phyloP scores from a whole-genome alignment of 371 early-diverging fungal species.

The Actinomucor elegans region DNA sequence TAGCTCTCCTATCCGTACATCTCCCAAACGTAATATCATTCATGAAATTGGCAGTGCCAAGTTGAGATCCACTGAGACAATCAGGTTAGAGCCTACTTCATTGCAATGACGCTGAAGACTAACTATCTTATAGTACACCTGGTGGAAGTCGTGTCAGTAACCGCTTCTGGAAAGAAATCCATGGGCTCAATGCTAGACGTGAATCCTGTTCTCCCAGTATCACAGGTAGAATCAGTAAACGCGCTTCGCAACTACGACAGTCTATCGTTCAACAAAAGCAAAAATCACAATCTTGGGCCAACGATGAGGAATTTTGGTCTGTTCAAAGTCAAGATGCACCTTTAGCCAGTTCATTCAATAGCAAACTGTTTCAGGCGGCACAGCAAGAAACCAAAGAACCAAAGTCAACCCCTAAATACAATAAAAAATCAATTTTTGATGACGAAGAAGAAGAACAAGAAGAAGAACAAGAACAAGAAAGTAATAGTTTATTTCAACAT shows the following conservation, averaged over 20 bases:
- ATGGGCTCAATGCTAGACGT: constrained; percentile 11
- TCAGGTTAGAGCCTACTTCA: constrained; percentile 10
- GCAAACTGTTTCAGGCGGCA: constrained; percentile 2
- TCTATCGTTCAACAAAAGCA: background rate
- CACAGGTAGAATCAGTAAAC: constrained; percentile 1
- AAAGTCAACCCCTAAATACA: background rate
- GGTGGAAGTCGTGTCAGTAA: constrained; percentile 21
- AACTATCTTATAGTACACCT: constrained; percentile 15
- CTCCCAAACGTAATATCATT: constrained; percentile 1
- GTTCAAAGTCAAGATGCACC: background rate
- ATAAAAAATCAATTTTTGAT: too few relatives aligned
- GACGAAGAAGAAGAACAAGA: background rate
- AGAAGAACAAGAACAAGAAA: background rate
- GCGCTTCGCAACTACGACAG: background rate
- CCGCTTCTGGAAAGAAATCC: constrained; percentile 30
- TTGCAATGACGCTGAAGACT: background rate
- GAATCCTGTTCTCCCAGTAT: background rate
- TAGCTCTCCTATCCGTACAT: too few relatives aligned
- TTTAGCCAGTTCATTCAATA: background rate
- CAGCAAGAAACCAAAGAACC: background rate
- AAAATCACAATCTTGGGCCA: background rate
- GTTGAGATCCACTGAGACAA: constrained; percentile 18
- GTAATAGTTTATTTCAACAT: background rate
- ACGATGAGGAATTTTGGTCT: constrained; percentile 10
- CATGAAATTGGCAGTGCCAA: constrained; percentile 11